Base-by-base conservation (phyloP, 352 stramenopile genomes). In the Globisporangium ultimum region DNA sequence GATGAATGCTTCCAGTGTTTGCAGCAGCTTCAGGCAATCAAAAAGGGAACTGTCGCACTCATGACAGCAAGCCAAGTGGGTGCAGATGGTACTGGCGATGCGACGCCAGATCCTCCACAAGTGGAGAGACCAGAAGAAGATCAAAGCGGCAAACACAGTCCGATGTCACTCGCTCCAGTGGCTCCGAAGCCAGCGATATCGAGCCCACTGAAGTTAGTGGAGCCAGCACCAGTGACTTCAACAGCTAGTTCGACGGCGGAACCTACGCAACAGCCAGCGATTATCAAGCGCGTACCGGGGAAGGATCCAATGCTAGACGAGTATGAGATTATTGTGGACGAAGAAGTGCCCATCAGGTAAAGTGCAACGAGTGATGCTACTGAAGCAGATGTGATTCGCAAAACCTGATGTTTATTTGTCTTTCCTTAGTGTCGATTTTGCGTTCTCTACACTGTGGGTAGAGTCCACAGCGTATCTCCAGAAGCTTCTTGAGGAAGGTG, bases 1-100 rank as follows among this genome's bases (percentile, higher is more conserved):
- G 86, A 95, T 55, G 86, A 95, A 72, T 93, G 86, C 41, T 85
- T 85, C 45, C 76, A 93, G 60, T 88, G 79, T 21, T 85, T 93
- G 36, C 74, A 82, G 13, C 83, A 93, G 53, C 59, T 95, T 41
- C 74, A 80, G 49, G 79, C 78, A 10, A 95, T 93, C 42, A 84
- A 89, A 57, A 87, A 76, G 54, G 82, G 82, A 32, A 92, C 84
- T 2, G 65, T 76, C 53, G 84, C 70, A 14, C 56, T 89, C 1
- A 60, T 95, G 53, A 68, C 66, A 1, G 67, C 77, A 22, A 43
- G 11, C 9, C 17, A 22, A 20, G 66, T 40, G 22, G 24, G 28
- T 10, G 28, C 50, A 41, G 40, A 67, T 32, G n/a, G 9, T 41
- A 40, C 42, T 40, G 36, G 15, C 6, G 53, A 51, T 43, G 46